Evolutionary conservation across 2,329 filamentous ascomycete species (phyloP).

Genomic region (Phialophora chinensis): DNA sequence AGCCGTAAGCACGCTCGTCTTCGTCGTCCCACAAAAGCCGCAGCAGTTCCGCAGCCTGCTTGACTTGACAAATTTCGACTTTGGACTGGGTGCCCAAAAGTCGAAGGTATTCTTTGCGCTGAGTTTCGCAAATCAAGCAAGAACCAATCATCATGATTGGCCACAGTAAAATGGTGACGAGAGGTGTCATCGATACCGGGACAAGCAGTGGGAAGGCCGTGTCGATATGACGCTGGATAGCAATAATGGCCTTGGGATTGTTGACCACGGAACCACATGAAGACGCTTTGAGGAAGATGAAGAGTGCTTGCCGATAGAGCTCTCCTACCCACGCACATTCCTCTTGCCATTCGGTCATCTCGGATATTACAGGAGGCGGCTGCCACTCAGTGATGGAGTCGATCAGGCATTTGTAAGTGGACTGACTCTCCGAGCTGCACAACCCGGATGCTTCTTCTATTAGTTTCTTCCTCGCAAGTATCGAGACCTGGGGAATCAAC

Average conservation of each 20-base stretch:
- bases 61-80: conserved; percentile 13
- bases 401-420: conserved; percentile 10
- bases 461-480: conserved; percentile 21
- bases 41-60: conserved; percentile 24
- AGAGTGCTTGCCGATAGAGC: conserved; percentile 26
- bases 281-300: conserved; percentile 22
- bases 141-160: conserved; percentile 37
- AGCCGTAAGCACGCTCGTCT: conserved; percentile 29
- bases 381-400: conserved; percentile 17
- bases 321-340: conserved; percentile 22
- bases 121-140: conserved; percentile 27
- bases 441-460: conserved; percentile 13
- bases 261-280: conserved; percentile 26
- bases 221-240: conserved; percentile 27
- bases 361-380: conserved; percentile 13
- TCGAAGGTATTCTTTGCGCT: conserved; percentile 6
- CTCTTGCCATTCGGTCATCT: conserved; percentile 17
- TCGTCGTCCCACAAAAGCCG: conserved; percentile 32
- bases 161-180: conserved; percentile 30
- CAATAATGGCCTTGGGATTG: conserved; percentile 25
- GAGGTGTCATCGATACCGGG: conserved; percentile 12
- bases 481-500: conserved; percentile 31
- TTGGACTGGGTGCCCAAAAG: neutral
- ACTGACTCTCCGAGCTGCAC: conserved; percentile 2
- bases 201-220: neutral